These are phyloP conservation scores for Aspergillus saccharolyticus DNA, from an alignment of 495 filamentous ascomycete species.

Conservation along the genomic window DNA sequence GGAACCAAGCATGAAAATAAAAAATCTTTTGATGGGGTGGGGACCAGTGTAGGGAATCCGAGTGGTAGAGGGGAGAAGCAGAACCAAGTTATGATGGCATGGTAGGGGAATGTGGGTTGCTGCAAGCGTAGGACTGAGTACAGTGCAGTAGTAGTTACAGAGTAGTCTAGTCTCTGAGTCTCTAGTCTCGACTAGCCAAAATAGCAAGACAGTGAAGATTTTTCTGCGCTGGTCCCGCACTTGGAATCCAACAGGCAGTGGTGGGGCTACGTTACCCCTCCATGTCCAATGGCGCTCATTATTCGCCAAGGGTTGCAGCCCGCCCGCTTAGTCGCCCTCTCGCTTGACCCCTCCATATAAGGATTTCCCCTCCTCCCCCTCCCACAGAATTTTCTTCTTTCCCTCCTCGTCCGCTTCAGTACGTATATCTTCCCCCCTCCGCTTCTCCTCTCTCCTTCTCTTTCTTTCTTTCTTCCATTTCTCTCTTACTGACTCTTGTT, in stretches of 20 bases:
- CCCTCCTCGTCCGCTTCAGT: conserved; percentile 46
- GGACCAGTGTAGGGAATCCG: conserved; percentile 10
- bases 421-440: conserved; percentile 40
- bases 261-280: conserved; percentile 22
- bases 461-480: conserved; percentile 18
- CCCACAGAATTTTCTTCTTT: conserved; percentile 41
- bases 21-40: conserved; percentile 24
- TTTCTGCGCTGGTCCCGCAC: conserved; percentile 31
- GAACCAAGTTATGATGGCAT: neutral
- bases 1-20: conserved; percentile 22
- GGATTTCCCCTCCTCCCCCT: conserved; percentile 44
- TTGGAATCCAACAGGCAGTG: neutral
- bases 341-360: conserved; percentile 52
- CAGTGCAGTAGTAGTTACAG: too few species aligned
- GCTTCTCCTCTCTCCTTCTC: neutral
- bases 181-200: too few species aligned
- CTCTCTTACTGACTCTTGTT: conserved; percentile 34
- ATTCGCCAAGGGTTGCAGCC: conserved; percentile 38
- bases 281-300: conserved; percentile 26
- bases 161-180: too few species aligned
- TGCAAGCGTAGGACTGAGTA: too few species aligned
- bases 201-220: conserved; percentile 31
- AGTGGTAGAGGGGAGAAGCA: conserved; percentile 30
- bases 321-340: conserved; percentile 39
- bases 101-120: too few species aligned